Evolutionary conservation across 345 rosid genomes (phyloP).

Genomic region (Hypericum perforatum): DNA sequence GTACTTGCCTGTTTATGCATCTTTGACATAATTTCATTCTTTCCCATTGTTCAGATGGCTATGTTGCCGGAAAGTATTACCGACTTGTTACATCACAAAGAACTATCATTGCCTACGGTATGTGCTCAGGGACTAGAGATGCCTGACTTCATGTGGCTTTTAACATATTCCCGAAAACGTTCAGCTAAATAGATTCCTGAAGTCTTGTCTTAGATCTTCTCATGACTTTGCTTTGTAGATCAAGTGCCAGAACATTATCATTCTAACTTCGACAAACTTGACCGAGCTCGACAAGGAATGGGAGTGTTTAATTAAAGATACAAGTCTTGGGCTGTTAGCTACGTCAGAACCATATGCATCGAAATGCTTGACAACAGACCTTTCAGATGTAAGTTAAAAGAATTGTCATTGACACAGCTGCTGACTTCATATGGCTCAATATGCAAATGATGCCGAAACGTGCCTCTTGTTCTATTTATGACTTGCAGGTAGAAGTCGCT

Average conservation of each 20-base stretch:
- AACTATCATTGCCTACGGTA: slow-evolving; percentile 83
- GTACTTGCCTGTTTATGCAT: neutral
- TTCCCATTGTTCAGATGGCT: slow-evolving; percentile 62
- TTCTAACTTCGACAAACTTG: slow-evolving; percentile 65
- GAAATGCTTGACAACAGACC: slow-evolving; percentile 38
- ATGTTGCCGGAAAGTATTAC: slow-evolving; percentile 93
- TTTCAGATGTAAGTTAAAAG: slow-evolving; percentile 52
- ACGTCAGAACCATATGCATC: slow-evolving; percentile 43
- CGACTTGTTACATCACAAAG: slow-evolving; percentile 79
- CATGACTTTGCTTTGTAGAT: slow-evolving; percentile 36
- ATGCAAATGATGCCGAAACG: neutral
- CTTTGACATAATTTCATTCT: slow-evolving; percentile 15
- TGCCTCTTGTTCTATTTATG: neutral
- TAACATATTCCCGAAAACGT: too few species aligned
- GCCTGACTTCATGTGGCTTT: too few species aligned
- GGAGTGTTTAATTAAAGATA: slow-evolving; percentile 63
- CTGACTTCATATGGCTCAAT: too few species aligned
- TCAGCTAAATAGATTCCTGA: too few species aligned
- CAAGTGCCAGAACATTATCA: slow-evolving; percentile 67
- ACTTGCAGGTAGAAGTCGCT: slow-evolving; percentile 76
- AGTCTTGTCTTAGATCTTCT: too few species aligned
- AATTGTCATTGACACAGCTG: neutral
- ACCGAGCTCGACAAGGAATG: slow-evolving; percentile 72
- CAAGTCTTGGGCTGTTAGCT: slow-evolving; percentile 34
- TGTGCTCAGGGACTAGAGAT: slow-evolving; percentile 16